A percentile compares a stretch with the other conserved stretches of the same genome.
Evolutionary conservation across 2,329 filamentous ascomycete species (phyloP).

Genomic region (Huntiella omanensis): DNA sequence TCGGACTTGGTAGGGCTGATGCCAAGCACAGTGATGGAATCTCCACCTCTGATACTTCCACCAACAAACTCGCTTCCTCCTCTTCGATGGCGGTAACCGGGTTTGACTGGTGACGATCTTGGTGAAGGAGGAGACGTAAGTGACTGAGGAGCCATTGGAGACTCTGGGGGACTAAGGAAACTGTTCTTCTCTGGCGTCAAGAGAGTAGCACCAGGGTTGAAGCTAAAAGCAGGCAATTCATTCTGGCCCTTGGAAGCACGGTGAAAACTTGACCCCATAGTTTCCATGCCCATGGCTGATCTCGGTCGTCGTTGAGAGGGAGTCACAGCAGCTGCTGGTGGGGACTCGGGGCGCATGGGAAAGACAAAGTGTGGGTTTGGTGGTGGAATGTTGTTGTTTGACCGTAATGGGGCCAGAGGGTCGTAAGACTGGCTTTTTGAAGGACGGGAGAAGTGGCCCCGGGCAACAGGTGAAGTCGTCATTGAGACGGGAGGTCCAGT

Average conservation of each 20-base stretch:
- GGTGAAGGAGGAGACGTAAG: conserved; percentile 27
- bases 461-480: neutral
- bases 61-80: conserved; percentile 78
- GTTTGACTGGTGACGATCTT: conserved; percentile 24
- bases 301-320: conserved; percentile 28
- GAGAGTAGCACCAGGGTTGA: conserved; percentile 29
- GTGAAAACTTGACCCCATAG: conserved; percentile 13
- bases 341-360: conserved; percentile 27
- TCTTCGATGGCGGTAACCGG: conserved; percentile 56
- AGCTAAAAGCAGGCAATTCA: conserved; percentile 34
- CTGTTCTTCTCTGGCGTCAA: conserved; percentile 18
- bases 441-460: conserved; percentile 5
- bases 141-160: conserved; percentile 25
- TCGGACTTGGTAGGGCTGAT: conserved; percentile 50
- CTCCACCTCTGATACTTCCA: conserved; percentile 42
- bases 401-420: conserved; percentile 3
- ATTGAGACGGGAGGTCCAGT: neutral
- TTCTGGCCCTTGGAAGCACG: conserved; percentile 14
- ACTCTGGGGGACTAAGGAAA: conserved; percentile 35
- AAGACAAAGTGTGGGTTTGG: conserved; percentile 50
- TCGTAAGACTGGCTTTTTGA: conserved; percentile 11
- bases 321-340: conserved; percentile 27
- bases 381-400: conserved; percentile 19
- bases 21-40: conserved; percentile 42
- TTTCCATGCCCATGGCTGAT: conserved; percentile 31